Percentiles rank a stretch among this genome's conserved stretches.
phyloP scores from a whole-genome alignment of 345 rosid species.

The Eutrema japonicum region DNA sequence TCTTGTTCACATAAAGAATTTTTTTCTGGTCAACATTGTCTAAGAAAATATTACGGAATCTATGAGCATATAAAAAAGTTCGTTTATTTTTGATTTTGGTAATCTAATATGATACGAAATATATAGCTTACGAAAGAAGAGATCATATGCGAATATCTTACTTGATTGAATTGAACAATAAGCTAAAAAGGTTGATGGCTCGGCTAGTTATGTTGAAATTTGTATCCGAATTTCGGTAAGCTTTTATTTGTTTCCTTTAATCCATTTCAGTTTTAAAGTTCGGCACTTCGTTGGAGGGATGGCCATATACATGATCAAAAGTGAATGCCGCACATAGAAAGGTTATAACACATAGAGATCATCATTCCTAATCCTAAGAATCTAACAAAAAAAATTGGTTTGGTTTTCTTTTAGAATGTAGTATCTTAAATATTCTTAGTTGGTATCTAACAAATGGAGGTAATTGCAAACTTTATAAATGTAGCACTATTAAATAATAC shows the following conservation, averaged over 20 bases:
- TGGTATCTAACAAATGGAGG: background rate
- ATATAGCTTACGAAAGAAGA: background rate
- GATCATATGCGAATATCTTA: constrained; percentile 3
- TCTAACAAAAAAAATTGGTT: background rate
- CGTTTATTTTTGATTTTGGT: constrained; percentile 1
- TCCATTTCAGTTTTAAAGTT: background rate
- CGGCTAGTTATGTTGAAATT: background rate
- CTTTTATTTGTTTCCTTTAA: background rate
- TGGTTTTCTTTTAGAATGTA: constrained; percentile 3
- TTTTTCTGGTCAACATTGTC: constrained; percentile 14
- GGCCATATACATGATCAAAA: background rate
- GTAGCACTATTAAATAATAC: background rate
- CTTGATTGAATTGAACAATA: constrained; percentile 11
- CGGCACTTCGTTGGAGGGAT: background rate
- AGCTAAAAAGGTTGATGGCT: background rate
- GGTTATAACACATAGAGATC: background rate
- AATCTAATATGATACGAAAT: constrained; percentile 13
- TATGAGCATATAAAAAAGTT: constrained; percentile 2
- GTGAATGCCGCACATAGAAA: background rate
- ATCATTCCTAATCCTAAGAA: background rate
- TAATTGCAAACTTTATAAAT: background rate
- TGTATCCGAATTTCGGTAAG: background rate
- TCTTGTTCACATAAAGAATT: constrained; percentile 18
- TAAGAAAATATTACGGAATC: constrained; percentile 24
- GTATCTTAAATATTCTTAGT: constrained; percentile 13